Percentiles rank a stretch among this genome's conserved stretches.
phyloP scores from a whole-genome alignment of 805 yeast genomes.

The Candida pseudofarinosa region DNA sequence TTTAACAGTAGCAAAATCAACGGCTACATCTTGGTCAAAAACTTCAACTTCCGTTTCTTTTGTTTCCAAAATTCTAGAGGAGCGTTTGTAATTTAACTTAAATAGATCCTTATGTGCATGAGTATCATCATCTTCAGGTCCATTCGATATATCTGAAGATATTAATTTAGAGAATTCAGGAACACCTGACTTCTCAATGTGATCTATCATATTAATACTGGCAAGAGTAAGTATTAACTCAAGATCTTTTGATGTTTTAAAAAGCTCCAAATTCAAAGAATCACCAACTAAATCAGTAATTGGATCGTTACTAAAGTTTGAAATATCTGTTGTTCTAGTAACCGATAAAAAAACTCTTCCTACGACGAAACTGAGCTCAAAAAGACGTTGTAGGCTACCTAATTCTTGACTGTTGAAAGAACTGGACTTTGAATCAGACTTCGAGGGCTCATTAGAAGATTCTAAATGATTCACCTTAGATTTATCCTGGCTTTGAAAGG shows the following conservation, averaged over 20 bases:
- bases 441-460: conserved; percentile 2
- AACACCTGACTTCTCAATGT: conserved; percentile 58
- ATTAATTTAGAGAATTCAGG: conserved; percentile 64
- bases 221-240: conserved; percentile 59
- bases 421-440: neutral
- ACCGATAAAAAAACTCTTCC: conserved; percentile 59
- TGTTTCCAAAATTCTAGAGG: conserved; percentile 55
- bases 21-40: conserved; percentile 69
- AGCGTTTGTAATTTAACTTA: conserved; percentile 53
- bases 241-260: conserved; percentile 57
- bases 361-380: conserved; percentile 73
- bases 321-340: conserved; percentile 61
- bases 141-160: conserved; percentile 52
- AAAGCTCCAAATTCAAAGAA: conserved; percentile 54
- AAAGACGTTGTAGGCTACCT: conserved; percentile 47
- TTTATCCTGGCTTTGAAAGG: conserved; percentile 20
- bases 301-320: conserved; percentile 57
- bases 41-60: conserved; percentile 56
- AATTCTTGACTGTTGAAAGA: neutral
- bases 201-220: conserved; percentile 71
- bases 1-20: conserved; percentile 74
- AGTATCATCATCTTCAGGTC: conserved; percentile 29
- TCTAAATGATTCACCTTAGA: conserved; percentile 8
- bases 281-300: conserved; percentile 74
- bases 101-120: conserved; percentile 44